phyloP scores from a whole-genome alignment of 148 eudicot genomes.

The Rhododendron simsii region DNA sequence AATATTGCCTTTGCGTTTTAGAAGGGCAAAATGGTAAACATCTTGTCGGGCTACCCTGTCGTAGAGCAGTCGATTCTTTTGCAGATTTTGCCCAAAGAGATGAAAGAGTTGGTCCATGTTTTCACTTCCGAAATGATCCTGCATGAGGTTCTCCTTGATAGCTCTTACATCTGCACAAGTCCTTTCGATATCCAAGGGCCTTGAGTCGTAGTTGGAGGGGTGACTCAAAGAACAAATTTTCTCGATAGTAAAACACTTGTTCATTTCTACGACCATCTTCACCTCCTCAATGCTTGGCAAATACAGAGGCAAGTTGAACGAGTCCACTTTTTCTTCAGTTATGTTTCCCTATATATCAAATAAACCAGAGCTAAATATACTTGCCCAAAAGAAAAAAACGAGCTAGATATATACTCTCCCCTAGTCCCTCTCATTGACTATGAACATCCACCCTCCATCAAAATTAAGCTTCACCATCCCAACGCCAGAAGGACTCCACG shows the following conservation, averaged over 20 bases:
- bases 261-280: background rate
- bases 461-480: too few relatives aligned
- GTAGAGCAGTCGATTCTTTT: background rate
- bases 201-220: background rate
- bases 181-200: background rate
- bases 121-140: background rate
- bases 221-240: background rate
- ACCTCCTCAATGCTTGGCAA: background rate
- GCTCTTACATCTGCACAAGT: background rate
- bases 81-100: background rate
- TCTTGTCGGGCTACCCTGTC: background rate
- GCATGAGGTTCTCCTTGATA: background rate
- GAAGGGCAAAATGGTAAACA: background rate
- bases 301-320: background rate
- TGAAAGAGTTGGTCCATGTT: background rate
- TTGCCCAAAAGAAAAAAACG: too few relatives aligned
- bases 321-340: background rate
- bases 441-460: too few relatives aligned
- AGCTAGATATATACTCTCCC: too few relatives aligned
- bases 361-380: background rate
- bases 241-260: background rate
- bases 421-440: too few relatives aligned
- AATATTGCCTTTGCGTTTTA: background rate
- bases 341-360: background rate
- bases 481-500: too few relatives aligned